phyloP scores from a whole-genome alignment of 192 early-diverging fungal genomes.

The Coemansia sp. region DNA sequence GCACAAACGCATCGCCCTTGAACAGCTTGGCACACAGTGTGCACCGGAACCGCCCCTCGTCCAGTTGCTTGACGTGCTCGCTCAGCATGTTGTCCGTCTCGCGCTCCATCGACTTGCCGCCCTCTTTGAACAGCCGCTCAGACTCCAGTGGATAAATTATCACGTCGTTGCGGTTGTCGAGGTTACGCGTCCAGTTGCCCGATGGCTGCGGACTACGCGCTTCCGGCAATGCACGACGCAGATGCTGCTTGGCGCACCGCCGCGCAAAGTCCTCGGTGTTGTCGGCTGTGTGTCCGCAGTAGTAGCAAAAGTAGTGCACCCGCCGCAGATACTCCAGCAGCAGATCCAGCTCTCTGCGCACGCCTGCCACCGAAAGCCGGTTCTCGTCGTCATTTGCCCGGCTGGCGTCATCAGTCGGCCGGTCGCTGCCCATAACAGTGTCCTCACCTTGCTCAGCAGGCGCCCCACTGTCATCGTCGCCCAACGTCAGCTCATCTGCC shows the following conservation, averaged over 20 bases:
- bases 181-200: slow-evolving; percentile 47
- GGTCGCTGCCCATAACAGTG: slow-evolving; percentile 23
- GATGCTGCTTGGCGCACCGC: slow-evolving; percentile 66
- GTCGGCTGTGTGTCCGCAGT: slow-evolving; percentile 82
- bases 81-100: slow-evolving; percentile 48
- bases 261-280: slow-evolving; percentile 82
- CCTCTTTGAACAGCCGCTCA: slow-evolving; percentile 52
- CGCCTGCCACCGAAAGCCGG: slow-evolving; percentile 19
- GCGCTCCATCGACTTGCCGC: slow-evolving; percentile 54
- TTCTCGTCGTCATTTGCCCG: slow-evolving; percentile 8
- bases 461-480: slow-evolving; percentile 29
- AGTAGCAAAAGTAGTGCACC: slow-evolving; percentile 95
- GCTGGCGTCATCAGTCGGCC: slow-evolving; percentile 12
- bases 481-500: slow-evolving; percentile 20
- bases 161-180: slow-evolving; percentile 56
- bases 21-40: slow-evolving; percentile 90
- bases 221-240: slow-evolving; percentile 42
- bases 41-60: slow-evolving; percentile 87
- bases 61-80: slow-evolving; percentile 53
- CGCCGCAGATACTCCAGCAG: slow-evolving; percentile 81
- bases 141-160: slow-evolving; percentile 56
- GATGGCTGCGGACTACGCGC: slow-evolving; percentile 39
- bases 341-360: slow-evolving; percentile 67
- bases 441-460: slow-evolving; percentile 22
- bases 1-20: slow-evolving; percentile 88